phyloP scores from a whole-genome alignment of 495 filamentous ascomycete genomes.

The Bacidia gigantensis region DNA sequence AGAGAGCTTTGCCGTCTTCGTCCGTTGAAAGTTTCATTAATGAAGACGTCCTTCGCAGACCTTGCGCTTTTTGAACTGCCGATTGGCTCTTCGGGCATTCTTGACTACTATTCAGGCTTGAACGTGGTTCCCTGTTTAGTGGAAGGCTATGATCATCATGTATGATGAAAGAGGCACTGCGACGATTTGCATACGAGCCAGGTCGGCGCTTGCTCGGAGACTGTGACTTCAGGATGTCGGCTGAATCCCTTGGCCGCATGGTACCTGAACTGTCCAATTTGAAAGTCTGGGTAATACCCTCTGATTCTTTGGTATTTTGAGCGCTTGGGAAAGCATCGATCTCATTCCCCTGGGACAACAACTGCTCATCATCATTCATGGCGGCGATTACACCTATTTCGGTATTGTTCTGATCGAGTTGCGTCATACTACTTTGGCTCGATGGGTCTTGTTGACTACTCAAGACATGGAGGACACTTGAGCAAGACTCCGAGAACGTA shows the following conservation, averaged over 20 bases:
- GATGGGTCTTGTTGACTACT: slow-evolving; percentile 8
- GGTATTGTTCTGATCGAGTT: not conserved
- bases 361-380: no score
- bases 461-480: slow-evolving; percentile 2
- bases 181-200: slow-evolving; percentile 29
- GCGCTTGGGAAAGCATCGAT: not conserved
- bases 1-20: slow-evolving; percentile 69
- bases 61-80: slow-evolving; percentile 10
- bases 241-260: slow-evolving; percentile 2
- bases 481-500: not conserved
- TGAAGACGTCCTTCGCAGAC: slow-evolving; percentile 31
- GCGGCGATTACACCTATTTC: no score
- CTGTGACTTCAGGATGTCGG: slow-evolving; percentile 2
- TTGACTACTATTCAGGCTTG: not conserved
- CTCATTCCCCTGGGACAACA: no score
- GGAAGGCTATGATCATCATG: slow-evolving; percentile 7
- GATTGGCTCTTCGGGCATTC: slow-evolving; percentile 1
- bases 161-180: slow-evolving; percentile 25
- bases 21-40: slow-evolving; percentile 56
- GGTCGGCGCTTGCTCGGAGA: slow-evolving; percentile 4
- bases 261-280: not conserved
- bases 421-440: slow-evolving; percentile 5
- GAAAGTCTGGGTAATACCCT: slow-evolving; percentile 3
- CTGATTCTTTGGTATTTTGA: not conserved
- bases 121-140: not conserved